A percentile compares a stretch with the other conserved stretches of the same genome.
Conservation (phyloP, 805 yeast species). For the Suhomyces vadensis region DNA sequence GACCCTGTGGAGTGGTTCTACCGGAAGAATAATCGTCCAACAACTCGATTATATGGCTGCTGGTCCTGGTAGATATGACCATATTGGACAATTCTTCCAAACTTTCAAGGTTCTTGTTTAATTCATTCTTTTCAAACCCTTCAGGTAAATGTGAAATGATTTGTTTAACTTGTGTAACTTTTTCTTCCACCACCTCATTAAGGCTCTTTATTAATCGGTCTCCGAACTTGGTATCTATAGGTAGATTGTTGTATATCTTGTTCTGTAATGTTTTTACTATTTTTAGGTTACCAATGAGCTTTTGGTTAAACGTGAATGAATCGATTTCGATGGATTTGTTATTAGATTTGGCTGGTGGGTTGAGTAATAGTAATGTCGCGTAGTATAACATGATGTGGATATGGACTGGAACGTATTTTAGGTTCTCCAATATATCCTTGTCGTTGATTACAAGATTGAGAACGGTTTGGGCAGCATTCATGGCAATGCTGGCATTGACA, state of each 20-base stretch:
- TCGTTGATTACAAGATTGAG: constrained; percentile 60
- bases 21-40: constrained; percentile 22
- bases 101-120: constrained; percentile 15
- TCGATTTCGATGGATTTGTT: constrained; percentile 25
- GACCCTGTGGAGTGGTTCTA: constrained; percentile 31
- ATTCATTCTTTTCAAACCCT: constrained; percentile 17
- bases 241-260: constrained; percentile 45
- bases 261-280: constrained; percentile 46
- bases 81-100: constrained; percentile 15
- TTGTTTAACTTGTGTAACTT: constrained; percentile 17
- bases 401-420: constrained; percentile 69
- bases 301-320: constrained; percentile 23
- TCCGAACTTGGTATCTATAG: constrained; percentile 56
- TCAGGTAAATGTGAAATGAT: constrained; percentile 23
- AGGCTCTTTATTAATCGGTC: constrained; percentile 38
- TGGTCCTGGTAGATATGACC: too few relatives aligned
- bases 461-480: constrained; percentile 63
- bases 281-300: constrained; percentile 39
- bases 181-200: constrained; percentile 34
- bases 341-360: constrained; percentile 42
- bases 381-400: constrained; percentile 71
- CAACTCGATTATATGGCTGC: constrained; percentile 15
- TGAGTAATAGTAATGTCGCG: constrained; percentile 57
- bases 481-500: constrained; percentile 50
- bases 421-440: constrained; percentile 53